Evolutionary conservation across 108 stramenopile genomes (phyloP), one percentile per base, ranked within the genome.

Genomic region (Skeletonema costatum): DNA sequence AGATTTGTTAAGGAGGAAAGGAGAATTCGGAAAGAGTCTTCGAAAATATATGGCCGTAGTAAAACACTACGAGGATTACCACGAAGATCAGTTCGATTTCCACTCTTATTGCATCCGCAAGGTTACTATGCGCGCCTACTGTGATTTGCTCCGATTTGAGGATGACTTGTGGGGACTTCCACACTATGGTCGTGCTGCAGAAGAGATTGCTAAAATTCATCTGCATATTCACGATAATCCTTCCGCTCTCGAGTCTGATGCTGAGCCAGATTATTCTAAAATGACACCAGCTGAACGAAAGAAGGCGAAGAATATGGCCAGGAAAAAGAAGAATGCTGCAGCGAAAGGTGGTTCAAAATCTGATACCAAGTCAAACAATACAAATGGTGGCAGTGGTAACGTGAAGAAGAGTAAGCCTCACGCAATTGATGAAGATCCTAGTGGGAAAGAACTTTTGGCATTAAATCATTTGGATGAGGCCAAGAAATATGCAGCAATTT

Each of bases 21-120:
- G 88, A 33, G 75, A 91, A 14, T 82, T 84, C 70, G 95, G 95
- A 30, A 85, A 71, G 70, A 85, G 87, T 38, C 74, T 99, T 44
- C 95, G 97, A 72, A 94, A 93, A 65, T 96, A 86, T 68, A 77
- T 81, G 50, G 85, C 88, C 60, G 94, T 98, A 10, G 87, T 94
- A 16, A 92, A 97, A 72, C 99, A 99, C 74, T 99, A 98, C 74
- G 91, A 93, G 46, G 98, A 98, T 78, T 96, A 97, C 46, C 89
- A 94, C 60, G 98, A 99, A 68, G 99, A 99, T 87, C 97, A 98
- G 78, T 98, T 99, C 68, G 99, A 99, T 86, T 99, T 99, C 76
- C 99, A 99, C 88, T 82, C 85, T 41, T 99, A 99, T 75, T 98
- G 98, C 78, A 74, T 99, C 70, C 95, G 98, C 53, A 98, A 98